Conservation (phyloP, 2,329 filamentous ascomycete species). For the Diaporthe aspalathi region DNA sequence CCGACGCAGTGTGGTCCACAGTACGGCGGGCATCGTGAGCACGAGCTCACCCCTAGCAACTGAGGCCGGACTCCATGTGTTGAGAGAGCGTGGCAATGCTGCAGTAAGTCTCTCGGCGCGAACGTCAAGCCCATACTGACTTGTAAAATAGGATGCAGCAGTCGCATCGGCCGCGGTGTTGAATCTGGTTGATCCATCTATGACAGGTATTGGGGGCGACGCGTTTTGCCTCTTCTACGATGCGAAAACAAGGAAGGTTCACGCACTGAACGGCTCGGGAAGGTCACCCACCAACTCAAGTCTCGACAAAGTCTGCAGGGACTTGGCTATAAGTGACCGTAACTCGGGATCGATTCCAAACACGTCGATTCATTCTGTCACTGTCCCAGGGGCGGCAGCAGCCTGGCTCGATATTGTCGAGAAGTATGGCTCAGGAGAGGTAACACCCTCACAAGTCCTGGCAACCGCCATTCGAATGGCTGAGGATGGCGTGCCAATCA, state of each 20-base stretch:
- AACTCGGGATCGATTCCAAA: constrained; percentile 73
- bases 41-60: constrained; percentile 89
- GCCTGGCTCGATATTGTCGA: constrained; percentile 36
- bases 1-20: constrained; percentile 89
- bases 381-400: constrained; percentile 68
- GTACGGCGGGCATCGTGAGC: constrained; percentile 88
- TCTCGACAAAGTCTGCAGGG: constrained; percentile 75
- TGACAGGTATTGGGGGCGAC: constrained; percentile 93
- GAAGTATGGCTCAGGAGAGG: constrained; percentile 28
- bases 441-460: constrained; percentile 3
- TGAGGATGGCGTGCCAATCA: constrained; percentile 56
- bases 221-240: constrained; percentile 95
- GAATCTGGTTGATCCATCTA: constrained; percentile 90
- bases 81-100: constrained; percentile 88
- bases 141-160: constrained; percentile 78
- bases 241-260: constrained; percentile 81
- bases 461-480: constrained; percentile 34
- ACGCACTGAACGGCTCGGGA: constrained; percentile 91
- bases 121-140: constrained; percentile 26
- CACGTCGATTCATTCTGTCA: constrained; percentile 80
- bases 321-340: constrained; percentile 72
- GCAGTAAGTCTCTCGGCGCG: constrained; percentile 69
- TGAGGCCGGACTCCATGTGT: constrained; percentile 82
- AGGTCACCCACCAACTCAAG: constrained; percentile 77
- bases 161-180: constrained; percentile 89